Conservation (phyloP, 139 green algal species). For the Chlorella ohadii region DNA sequence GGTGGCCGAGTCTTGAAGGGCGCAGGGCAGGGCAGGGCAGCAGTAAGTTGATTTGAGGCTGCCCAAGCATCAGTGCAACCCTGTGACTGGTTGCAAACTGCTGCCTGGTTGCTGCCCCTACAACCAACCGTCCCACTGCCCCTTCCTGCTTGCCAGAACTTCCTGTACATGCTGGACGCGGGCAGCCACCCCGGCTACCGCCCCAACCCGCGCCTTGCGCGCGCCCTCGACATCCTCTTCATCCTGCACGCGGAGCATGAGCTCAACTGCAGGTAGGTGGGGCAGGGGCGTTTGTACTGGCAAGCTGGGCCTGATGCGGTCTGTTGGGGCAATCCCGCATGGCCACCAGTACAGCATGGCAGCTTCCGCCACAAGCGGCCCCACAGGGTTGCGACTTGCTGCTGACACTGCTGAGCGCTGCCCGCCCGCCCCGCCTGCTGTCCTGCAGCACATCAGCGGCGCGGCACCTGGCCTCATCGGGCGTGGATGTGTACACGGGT, state of each 20-base stretch:
- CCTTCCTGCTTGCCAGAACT: slow-evolving; percentile 17
- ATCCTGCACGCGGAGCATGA: slow-evolving; percentile 98
- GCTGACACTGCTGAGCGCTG: neutral
- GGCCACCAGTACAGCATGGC: no score
- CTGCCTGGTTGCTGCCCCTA: no score
- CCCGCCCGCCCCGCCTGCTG: neutral
- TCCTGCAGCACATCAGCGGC: slow-evolving; percentile 80
- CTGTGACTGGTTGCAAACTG: no score
- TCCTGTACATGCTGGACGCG: slow-evolving; percentile 98
- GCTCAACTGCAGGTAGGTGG: slow-evolving; percentile 88
- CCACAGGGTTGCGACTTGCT: no score
- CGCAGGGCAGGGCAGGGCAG: neutral
- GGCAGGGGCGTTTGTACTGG: no score
- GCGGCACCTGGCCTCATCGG: slow-evolving; percentile 80
- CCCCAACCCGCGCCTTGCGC: slow-evolving; percentile 86
- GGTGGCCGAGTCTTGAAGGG: neutral
- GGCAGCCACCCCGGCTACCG: slow-evolving; percentile 72
- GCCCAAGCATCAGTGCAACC: no score
- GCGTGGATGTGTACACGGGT: slow-evolving; percentile 97
- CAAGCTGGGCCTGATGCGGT: no score
- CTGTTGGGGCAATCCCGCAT: no score
- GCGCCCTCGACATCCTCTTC: slow-evolving; percentile 96
- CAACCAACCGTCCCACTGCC: no score
- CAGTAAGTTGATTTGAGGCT: no score
- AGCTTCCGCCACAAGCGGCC: no score